Evolutionary conservation across 1,284 basidiomycete genomes (phyloP).

Genomic region (Somion occarium): DNA sequence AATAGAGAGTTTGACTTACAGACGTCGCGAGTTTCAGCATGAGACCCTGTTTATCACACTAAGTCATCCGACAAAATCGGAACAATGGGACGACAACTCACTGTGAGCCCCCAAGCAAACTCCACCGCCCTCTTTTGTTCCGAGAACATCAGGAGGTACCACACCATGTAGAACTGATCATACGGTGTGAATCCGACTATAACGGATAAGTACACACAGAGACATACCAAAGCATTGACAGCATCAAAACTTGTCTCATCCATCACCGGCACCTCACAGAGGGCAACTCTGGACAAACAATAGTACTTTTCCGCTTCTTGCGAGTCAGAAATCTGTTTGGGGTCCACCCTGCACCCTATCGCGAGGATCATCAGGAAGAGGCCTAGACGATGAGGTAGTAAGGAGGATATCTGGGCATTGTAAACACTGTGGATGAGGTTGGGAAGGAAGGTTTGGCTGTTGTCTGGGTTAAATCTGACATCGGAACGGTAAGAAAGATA

Average conservation of each 20-base stretch:
- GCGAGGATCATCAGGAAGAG: conserved; percentile 62
- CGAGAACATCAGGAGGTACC: conserved; percentile 65
- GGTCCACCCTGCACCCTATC: conserved; percentile 57
- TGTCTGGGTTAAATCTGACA: conserved; percentile 58
- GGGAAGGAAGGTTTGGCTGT: conserved; percentile 60
- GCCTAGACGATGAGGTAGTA: conserved; percentile 58
- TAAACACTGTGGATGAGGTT: conserved; percentile 65
- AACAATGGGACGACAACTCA: conserved; percentile 18
- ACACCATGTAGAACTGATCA: conserved; percentile 63
- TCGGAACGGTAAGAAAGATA: conserved; percentile 9
- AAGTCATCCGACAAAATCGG: neutral
- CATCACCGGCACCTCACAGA: conserved; percentile 55
- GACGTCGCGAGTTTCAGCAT: conserved; percentile 40
- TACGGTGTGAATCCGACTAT: conserved; percentile 14
- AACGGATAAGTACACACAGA: conserved; percentile 43
- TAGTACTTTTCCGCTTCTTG: conserved; percentile 57
- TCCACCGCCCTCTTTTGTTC: conserved; percentile 62
- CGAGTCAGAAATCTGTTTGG: conserved; percentile 45
- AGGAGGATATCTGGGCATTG: conserved; percentile 43
- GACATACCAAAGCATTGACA: conserved; percentile 57
- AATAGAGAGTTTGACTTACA: conserved; percentile 33
- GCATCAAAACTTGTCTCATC: conserved; percentile 65
- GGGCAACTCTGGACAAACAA: conserved; percentile 52
- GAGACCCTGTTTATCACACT: conserved; percentile 23
- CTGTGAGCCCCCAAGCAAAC: conserved; percentile 67